Evolutionary conservation across 345 rosid genomes (phyloP), one percentile per base, ranked within the genome.

Genomic region (Syzygium oleosum): DNA sequence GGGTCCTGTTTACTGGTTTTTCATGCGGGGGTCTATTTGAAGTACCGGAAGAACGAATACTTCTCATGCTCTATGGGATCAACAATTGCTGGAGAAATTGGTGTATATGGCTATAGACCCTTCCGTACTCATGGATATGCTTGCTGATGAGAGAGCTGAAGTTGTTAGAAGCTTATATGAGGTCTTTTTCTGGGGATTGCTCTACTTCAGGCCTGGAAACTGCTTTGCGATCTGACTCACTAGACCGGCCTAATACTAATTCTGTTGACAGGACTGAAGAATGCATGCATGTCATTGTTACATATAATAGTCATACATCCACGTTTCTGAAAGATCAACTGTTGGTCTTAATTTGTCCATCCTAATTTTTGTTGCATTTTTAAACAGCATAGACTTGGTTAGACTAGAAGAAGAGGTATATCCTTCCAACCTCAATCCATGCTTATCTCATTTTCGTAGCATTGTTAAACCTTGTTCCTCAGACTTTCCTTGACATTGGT

Each of bases 141-240:
- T 97, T 87, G 99, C 98, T 87, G 97, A 98, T 84, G 96, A 97
- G 93, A 94, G 99, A 92, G 98, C 96, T 91, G 96, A 93, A 93
- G 98, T 94, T 83, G 92, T 94, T 87, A 92, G 96, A 97, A 84
- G 96, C 95, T 9, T 95, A 96, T 90, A 93, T 90, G 95, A 94
- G 98, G 92, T 94, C 94, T 34, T 96, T 97, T 91, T 91, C 94
- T 85, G 97, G 96, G 88, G 96, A 93, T 90, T 96, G 98, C 91
- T 97, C 99, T 85, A 98, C 98, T 58, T 86, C 96, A 17, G 97
- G 94, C 92, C 91, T 97, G 90, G 98, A 97, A 89, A 93, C 99
- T 88, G 99, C 98, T 89, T 89, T 96, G 92, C 98, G 98, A 98
- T 97, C 93, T 73, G 41, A 34, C 56, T 12, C 4, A 13, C 14